These are phyloP conservation scores for Cydonia oblonga DNA, from an alignment of 331 rosid species.

Conservation along the genomic window DNA sequence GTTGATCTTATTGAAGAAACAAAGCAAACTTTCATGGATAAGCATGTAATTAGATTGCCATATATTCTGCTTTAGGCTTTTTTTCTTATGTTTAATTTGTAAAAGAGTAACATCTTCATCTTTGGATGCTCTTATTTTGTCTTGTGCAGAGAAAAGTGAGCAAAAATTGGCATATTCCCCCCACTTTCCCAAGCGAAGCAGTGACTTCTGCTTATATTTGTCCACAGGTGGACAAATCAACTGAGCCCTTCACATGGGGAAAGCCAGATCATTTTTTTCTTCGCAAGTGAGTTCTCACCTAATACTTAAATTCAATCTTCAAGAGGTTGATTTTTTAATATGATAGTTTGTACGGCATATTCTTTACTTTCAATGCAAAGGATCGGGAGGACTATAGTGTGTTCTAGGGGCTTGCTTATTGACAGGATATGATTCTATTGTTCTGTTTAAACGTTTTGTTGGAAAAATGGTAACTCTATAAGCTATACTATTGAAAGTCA, in stretches of 20 bases:
- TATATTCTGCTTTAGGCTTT: slow-evolving; percentile 12
- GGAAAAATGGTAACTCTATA: not conserved
- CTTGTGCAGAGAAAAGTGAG: slow-evolving; percentile 80
- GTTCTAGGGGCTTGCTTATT: not conserved
- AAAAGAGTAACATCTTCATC: not conserved
- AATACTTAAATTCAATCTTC: not conserved
- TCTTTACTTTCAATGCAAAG: not conserved
- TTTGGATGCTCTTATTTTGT: not conserved
- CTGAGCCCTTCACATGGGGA: slow-evolving; percentile 83
- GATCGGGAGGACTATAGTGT: not conserved
- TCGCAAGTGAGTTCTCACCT: slow-evolving; percentile 60
- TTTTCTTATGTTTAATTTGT: not conserved
- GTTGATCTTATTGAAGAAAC: slow-evolving; percentile 24
- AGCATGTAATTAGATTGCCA: slow-evolving; percentile 42
- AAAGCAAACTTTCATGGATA: slow-evolving; percentile 55
- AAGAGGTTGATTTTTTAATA: not conserved
- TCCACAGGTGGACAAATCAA: slow-evolving; percentile 88
- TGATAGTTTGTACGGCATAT: not conserved
- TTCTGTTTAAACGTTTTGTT: not conserved
- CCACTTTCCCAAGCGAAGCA: slow-evolving; percentile 74
- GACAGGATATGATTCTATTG: not conserved
- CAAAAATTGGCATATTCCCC: slow-evolving; percentile 96
- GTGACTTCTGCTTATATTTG: slow-evolving; percentile 67
- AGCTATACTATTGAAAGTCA: not conserved
- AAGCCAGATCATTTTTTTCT: slow-evolving; percentile 94